phyloP scores from a whole-genome alignment of 2,329 filamentous ascomycete species.

The Xylariaceae sp. region DNA sequence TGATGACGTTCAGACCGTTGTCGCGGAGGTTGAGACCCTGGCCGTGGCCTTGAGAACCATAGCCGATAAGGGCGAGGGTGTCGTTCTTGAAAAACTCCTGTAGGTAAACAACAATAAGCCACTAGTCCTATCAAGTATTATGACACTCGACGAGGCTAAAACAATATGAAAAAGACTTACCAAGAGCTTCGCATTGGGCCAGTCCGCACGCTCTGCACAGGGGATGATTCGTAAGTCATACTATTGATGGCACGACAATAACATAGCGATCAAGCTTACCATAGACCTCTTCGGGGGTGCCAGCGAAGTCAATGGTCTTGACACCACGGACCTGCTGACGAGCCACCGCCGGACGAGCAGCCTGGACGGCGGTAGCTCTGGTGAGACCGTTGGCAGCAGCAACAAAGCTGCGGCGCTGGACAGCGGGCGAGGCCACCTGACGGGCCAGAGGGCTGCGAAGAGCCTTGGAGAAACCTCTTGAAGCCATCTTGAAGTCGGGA shows the following conservation, averaged over 20 bases:
- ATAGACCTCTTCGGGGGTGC: constrained; percentile 89
- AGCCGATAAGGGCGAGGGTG: constrained; percentile 97
- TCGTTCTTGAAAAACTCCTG: constrained; percentile 99
- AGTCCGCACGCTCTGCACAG: constrained; percentile 84
- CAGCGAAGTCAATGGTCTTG: constrained; percentile 99
- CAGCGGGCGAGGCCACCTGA: constrained; percentile 57
- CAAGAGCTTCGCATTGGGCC: constrained; percentile 96
- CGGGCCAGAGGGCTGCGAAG: constrained; percentile 59
- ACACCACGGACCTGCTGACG: constrained; percentile 73
- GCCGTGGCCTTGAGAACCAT: constrained; percentile 95
- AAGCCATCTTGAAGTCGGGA: constrained; percentile 62
- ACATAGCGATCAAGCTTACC: constrained; percentile 50
- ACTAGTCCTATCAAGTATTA: constrained; percentile 8
- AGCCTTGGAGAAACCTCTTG: constrained; percentile 67
- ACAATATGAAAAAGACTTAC: no score
- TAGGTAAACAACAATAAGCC: constrained; percentile 6
- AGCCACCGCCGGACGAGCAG: constrained; percentile 39
- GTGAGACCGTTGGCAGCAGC: constrained; percentile 51
- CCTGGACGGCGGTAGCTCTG: constrained; percentile 48
- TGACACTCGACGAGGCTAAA: no score
- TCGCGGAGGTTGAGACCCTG: constrained; percentile 99
- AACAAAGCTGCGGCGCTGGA: constrained; percentile 60
- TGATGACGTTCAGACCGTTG: constrained; percentile 98
- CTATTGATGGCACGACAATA: background rate
- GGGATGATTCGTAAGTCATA: constrained; percentile 24